These are phyloP conservation scores for Exophiala dermatitidis DNA, from an alignment of 2,329 filamentous ascomycete species.

Conservation along the genomic window DNA sequence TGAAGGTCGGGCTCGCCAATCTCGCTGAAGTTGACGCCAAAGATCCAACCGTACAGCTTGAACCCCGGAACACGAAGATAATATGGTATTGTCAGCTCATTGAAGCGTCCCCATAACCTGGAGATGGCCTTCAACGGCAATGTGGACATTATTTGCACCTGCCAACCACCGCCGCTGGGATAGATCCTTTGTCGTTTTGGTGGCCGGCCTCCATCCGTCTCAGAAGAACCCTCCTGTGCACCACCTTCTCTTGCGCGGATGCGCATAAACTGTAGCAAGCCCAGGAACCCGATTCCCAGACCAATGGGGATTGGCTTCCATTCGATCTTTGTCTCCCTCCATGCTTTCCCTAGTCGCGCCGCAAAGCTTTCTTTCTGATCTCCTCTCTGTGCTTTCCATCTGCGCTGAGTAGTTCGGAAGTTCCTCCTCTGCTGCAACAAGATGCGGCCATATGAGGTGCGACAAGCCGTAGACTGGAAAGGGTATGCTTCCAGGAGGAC, in stretches of 20 bases:
- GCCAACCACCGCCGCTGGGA: conserved; percentile 75
- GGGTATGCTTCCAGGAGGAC: conserved; percentile 1
- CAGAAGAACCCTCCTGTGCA: conserved; percentile 40
- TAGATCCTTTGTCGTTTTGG: conserved; percentile 57
- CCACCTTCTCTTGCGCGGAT: conserved; percentile 46
- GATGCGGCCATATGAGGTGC: not conserved
- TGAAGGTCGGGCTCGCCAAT: conserved; percentile 82
- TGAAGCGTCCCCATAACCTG: conserved; percentile 82
- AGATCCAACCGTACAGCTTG: conserved; percentile 81
- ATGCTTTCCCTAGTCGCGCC: conserved; percentile 51
- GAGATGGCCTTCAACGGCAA: conserved; percentile 86
- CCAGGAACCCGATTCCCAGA: conserved; percentile 76
- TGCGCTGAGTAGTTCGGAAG: conserved; percentile 38
- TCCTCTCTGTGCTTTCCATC: conserved; percentile 36
- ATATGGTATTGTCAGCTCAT: conserved; percentile 81
- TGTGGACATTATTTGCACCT: conserved; percentile 89
- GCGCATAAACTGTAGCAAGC: conserved; percentile 76
- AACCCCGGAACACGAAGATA: conserved; percentile 83
- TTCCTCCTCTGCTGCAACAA: conserved; percentile 15
- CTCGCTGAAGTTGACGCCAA: conserved; percentile 85
- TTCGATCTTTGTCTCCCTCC: conserved; percentile 60
- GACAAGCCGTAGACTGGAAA: not conserved
- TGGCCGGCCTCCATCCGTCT: conserved; percentile 37
- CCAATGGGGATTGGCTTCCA: conserved; percentile 90
- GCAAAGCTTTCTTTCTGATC: conserved; percentile 49